phyloP scores from a whole-genome alignment of 1,284 basidiomycete species.

The Ustilago crameri region DNA sequence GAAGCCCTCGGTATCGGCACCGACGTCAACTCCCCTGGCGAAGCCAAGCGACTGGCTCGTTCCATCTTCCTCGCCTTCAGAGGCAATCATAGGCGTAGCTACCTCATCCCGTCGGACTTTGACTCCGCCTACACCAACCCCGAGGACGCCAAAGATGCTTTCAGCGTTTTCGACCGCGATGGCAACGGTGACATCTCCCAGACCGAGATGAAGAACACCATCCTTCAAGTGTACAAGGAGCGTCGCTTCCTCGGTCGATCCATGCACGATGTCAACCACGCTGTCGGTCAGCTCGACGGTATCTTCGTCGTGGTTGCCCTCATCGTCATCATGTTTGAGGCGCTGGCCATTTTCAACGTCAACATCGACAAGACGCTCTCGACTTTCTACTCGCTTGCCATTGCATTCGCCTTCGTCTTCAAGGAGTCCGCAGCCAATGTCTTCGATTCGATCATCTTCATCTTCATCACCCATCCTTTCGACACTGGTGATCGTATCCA shows the following conservation, averaged over 20 bases:
- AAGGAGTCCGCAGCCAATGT: conserved; percentile 64
- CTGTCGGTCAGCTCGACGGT: conserved; percentile 58
- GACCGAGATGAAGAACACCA: conserved; percentile 78
- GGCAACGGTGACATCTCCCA: conserved; percentile 82
- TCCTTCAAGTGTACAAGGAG: conserved; percentile 71
- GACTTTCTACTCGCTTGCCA: conserved; percentile 64
- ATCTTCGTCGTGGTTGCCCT: conserved; percentile 54
- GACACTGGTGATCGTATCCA: conserved; percentile 63
- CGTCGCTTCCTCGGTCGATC: conserved; percentile 59
- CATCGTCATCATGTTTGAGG: conserved; percentile 63
- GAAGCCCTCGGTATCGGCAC: conserved; percentile 57
- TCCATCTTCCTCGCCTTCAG: conserved; percentile 77
- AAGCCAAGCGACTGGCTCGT: conserved; percentile 75
- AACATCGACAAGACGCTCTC: conserved; percentile 59
- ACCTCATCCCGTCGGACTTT: conserved; percentile 78
- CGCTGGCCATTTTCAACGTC: conserved; percentile 65
- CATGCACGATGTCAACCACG: conserved; percentile 65
- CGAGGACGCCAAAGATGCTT: conserved; percentile 75
- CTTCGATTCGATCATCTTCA: conserved; percentile 66
- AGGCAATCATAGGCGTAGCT: conserved; percentile 70
- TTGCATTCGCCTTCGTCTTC: conserved; percentile 66
- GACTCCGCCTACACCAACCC: conserved; percentile 76
- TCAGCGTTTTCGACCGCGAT: conserved; percentile 77
- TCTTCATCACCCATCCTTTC: conserved; percentile 65
- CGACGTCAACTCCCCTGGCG: conserved; percentile 63